Conservation (phyloP, 441 rosid species). For the Croton setiger region DNA sequence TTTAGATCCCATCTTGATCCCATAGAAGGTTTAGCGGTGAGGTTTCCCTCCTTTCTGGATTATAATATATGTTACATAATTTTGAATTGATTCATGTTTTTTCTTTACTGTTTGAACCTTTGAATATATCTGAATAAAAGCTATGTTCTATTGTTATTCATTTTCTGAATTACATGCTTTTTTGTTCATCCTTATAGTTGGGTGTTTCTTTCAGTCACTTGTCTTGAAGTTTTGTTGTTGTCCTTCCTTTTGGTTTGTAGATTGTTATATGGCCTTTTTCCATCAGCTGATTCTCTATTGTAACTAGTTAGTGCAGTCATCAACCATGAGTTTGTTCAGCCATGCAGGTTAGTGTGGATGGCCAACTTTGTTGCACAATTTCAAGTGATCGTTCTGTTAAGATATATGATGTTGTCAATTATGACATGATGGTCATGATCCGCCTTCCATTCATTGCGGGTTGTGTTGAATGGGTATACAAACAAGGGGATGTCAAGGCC, state of each 20-base stretch:
- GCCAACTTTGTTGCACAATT: conserved; percentile 94
- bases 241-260: not conserved
- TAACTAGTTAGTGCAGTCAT: conserved; percentile 30
- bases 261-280: not conserved
- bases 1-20: conserved; percentile 92
- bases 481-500: conserved; percentile 91
- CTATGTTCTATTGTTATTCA: not conserved
- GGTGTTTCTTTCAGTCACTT: not conserved
- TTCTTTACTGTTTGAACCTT: not conserved
- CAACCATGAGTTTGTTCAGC: conserved; percentile 61
- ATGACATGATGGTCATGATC: conserved; percentile 98
- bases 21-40: conserved; percentile 87
- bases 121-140: not conserved
- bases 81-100: conserved; percentile 1
- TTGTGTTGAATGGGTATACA: conserved; percentile 86
- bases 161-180: not conserved
- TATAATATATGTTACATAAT: not conserved
- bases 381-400: conserved; percentile 78
- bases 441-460: conserved; percentile 74
- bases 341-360: conserved; percentile 94
- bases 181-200: too few species aligned
- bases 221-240: not conserved
- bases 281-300: conserved; percentile 9
- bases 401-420: conserved; percentile 91
- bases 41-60: conserved; percentile 24